Conservation (phyloP, 495 filamentous ascomycete species). For the Xylaria longipes region DNA sequence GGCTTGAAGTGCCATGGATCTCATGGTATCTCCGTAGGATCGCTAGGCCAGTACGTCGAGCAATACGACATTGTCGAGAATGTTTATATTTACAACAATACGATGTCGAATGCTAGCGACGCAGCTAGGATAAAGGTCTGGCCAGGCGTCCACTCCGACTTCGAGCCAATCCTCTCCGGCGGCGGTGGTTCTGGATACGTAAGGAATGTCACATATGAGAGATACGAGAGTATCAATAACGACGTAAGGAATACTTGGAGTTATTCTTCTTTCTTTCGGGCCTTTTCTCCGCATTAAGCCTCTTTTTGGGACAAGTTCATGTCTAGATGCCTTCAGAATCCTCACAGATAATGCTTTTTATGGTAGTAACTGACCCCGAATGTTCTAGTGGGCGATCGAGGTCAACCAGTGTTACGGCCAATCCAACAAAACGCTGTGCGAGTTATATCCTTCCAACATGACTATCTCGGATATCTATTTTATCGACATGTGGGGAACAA, state of each 20-base stretch:
- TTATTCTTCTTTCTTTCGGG: neutral
- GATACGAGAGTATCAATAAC: constrained; percentile 49
- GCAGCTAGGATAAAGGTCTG: constrained; percentile 44
- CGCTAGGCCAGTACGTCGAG: constrained; percentile 39
- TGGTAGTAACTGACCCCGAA: neutral
- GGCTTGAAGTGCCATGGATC: constrained; percentile 74
- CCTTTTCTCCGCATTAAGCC: neutral
- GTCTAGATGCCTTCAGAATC: neutral
- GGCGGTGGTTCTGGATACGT: constrained; percentile 47
- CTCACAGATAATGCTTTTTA: neutral
- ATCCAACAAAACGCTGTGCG: constrained; percentile 65
- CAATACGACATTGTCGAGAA: constrained; percentile 43
- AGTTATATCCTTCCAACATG: constrained; percentile 61
- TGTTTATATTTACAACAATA: constrained; percentile 41
- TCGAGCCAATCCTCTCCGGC: constrained; percentile 40
- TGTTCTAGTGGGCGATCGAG: constrained; percentile 60
- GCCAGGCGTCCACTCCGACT: constrained; percentile 36
- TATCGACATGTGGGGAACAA: constrained; percentile 55
- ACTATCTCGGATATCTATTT: constrained; percentile 64
- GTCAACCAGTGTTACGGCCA: constrained; percentile 72
- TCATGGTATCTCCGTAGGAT: constrained; percentile 43
- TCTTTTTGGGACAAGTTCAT: neutral
- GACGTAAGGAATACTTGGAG: constrained; percentile 39
- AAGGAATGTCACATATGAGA: constrained; percentile 64
- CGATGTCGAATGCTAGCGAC: constrained; percentile 40